Evolutionary conservation across 345 rosid genomes (phyloP), one percentile per base, ranked within the genome.

Genomic region (Atalantia buxifolia): DNA sequence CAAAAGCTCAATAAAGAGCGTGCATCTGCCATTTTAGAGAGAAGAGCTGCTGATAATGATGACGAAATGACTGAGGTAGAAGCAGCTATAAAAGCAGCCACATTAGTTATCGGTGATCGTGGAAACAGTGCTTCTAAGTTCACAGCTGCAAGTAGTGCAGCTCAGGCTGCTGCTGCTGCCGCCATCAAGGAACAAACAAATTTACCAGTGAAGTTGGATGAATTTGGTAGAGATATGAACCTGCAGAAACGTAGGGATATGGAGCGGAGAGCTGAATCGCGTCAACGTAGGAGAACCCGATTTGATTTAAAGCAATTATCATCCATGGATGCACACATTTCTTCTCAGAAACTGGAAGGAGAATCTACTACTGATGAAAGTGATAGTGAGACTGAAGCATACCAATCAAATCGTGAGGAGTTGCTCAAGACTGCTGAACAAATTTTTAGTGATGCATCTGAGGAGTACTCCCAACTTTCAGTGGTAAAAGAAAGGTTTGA

Each of bases 291-390:
- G 88, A 95, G 87, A 84, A 84, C 89, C 78, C 89, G 60, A 31
- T 93, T 86, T 85, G 99, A 95, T 83, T 80, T 85, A 7, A 93
- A 88, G 86, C 87, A 90, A 79, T 77, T 89, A 59, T 89, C 90
- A 72, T 88, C 88, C 72, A 86, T 93, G 97, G 90, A 92, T 75
- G 48, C 89, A 35, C 95, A 93, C 36, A 71, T 78, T 79, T 76
- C 92, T 55, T 76, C 80, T 81, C 86, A 78, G 81, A 93, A 90
- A 88, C 74, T 91, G 80, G 99, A 95, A 88, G 99, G 98, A 77
- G 99, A 95, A 87, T 94, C 97, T 9, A 94, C 97, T 88, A 91
- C 97, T 59, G 99, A 96, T 85, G 98, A 95, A 87, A 95, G 99
- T 72, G 97, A 95, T 80, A 87, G 90, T 82, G 99, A 95, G 83